Evolutionary conservation across 768 basidiomycete genomes (phyloP).

Genomic region (Lanmaoa pseudosensibilis): DNA sequence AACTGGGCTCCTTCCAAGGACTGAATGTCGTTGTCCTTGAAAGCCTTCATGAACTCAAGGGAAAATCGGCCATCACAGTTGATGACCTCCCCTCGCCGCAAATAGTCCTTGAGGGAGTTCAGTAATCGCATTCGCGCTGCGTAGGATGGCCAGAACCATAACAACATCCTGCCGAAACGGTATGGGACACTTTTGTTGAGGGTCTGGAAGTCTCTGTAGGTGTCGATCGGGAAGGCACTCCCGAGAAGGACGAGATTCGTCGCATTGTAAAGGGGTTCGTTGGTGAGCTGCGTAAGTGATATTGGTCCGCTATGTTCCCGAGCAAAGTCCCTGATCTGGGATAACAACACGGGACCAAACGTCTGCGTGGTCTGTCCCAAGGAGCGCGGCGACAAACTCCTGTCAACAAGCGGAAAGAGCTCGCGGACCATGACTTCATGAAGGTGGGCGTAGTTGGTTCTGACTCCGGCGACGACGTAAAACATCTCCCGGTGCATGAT

Average conservation of each 20-base stretch:
- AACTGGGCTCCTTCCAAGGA: constrained; percentile 18
- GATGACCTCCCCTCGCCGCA: constrained; percentile 10
- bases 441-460: constrained; percentile 2
- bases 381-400: constrained; percentile 9
- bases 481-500: constrained; percentile 12
- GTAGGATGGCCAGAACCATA: constrained; percentile 17
- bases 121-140: constrained; percentile 14
- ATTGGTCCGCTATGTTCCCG: not conserved
- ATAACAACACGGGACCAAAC: constrained; percentile 14
- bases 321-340: constrained; percentile 10
- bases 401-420: constrained; percentile 26
- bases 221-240: constrained; percentile 17
- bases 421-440: constrained; percentile 18
- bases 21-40: constrained; percentile 19
- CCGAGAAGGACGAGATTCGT: constrained; percentile 24
- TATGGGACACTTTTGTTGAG: constrained; percentile 20
- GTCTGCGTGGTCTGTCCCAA: constrained; percentile 11
- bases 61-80: constrained; percentile 9
- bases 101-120: constrained; percentile 7
- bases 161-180: constrained; percentile 15
- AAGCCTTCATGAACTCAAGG: constrained; percentile 15
- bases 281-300: constrained; percentile 20
- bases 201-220: constrained; percentile 21
- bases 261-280: constrained; percentile 17
- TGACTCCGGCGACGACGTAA: constrained; percentile 13